Percentiles rank a stretch among this genome's conserved stretches.
Conservation (phyloP, 2,329 filamentous ascomycete genomes). For the Fusarium liriodendri region DNA sequence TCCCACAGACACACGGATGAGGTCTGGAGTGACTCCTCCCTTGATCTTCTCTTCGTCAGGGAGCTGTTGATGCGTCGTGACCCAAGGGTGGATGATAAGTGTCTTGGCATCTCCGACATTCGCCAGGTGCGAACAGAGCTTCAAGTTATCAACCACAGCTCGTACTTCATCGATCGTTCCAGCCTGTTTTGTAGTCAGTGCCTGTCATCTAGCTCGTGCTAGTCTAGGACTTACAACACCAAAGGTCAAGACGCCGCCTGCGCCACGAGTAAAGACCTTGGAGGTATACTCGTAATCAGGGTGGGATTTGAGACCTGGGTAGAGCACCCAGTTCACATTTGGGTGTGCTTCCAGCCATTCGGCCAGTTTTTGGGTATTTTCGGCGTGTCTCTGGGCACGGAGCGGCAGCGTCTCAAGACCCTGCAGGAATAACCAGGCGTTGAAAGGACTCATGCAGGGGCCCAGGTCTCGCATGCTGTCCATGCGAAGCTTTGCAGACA, state of each 20-base stretch:
- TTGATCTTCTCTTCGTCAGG: constrained; percentile 72
- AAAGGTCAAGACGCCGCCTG: constrained; percentile 77
- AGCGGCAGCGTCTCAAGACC: constrained; percentile 6
- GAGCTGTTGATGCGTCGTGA: constrained; percentile 75
- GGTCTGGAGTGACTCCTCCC: constrained; percentile 68
- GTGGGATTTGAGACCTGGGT: constrained; percentile 52
- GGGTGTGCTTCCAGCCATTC: constrained; percentile 3
- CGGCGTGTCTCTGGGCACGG: constrained; percentile 1
- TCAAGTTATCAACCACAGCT: neutral
- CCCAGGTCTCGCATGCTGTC: constrained; percentile 7
- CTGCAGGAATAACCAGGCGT: neutral
- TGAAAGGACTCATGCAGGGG: neutral
- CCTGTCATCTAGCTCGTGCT: neutral
- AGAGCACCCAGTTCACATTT: constrained; percentile 2
- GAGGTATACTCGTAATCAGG: constrained; percentile 72
- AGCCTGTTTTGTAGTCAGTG: neutral
- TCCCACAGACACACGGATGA: constrained; percentile 42
- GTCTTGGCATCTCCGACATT: constrained; percentile 77
- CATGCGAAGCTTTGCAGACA: neutral
- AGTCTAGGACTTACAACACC: constrained; percentile 49
- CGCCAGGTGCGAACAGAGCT: constrained; percentile 71
- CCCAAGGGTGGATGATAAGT: constrained; percentile 78
- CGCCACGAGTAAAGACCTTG: constrained; percentile 76
- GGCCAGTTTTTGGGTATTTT: neutral
- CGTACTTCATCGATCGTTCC: neutral